These are phyloP conservation scores for Epichloe hybrida DNA, from an alignment of 2,329 filamentous ascomycete species.

Conservation along the genomic window DNA sequence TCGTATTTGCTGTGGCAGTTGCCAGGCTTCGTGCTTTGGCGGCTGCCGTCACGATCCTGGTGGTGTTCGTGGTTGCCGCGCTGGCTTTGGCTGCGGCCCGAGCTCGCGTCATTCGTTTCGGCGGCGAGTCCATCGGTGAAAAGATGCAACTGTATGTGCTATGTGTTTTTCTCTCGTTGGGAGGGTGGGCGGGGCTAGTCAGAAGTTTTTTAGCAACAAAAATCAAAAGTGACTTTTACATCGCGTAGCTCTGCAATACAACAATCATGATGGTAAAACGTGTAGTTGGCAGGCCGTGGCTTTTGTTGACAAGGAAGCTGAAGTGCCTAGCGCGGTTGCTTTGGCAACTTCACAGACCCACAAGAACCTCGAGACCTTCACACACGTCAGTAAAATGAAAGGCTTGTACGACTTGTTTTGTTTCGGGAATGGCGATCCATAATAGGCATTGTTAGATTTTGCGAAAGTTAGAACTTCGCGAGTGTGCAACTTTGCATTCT, in stretches of 20 bases:
- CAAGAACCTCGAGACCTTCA: background rate
- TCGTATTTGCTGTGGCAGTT: slow-evolving; percentile 18
- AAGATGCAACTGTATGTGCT: background rate
- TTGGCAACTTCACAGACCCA: background rate
- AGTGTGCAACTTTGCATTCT: too few species aligned
- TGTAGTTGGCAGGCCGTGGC: background rate
- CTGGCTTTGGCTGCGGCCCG: slow-evolving; percentile 29
- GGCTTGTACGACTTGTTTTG: too few species aligned
- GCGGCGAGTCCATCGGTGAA: slow-evolving; percentile 38
- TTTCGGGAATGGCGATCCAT: too few species aligned
- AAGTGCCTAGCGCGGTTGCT: background rate
- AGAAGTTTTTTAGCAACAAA: slow-evolving; percentile 5
- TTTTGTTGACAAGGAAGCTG: background rate
- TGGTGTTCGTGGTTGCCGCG: slow-evolving; percentile 25
- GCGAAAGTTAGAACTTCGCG: too few species aligned
- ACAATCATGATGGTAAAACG: background rate
- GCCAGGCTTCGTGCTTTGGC: slow-evolving; percentile 31
- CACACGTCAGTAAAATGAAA: too few species aligned
- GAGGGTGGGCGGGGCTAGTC: slow-evolving; percentile 1
- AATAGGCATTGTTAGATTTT: too few species aligned
- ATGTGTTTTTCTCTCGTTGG: background rate
- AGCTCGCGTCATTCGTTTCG: slow-evolving; percentile 44
- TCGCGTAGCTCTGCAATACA: slow-evolving; percentile 12
- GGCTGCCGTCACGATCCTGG: slow-evolving; percentile 34
- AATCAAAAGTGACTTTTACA: slow-evolving; percentile 8